phyloP scores from a whole-genome alignment of 108 stramenopile species.

The Asterionellopsis glacialis region DNA sequence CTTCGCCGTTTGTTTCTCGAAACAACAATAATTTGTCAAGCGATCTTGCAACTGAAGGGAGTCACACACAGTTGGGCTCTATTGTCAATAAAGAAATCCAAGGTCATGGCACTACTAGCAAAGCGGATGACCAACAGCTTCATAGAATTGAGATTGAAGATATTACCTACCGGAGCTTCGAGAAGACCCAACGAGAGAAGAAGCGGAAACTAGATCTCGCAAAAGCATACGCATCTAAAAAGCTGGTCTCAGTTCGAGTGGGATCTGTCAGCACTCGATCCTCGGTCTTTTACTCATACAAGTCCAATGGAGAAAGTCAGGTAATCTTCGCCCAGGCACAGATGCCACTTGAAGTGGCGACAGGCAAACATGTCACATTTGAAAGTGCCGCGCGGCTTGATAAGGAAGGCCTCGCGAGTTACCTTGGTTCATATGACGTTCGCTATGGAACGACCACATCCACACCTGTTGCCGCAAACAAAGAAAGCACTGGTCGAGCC shows the following conservation, averaged over 20 bases:
- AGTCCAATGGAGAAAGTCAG: not conserved
- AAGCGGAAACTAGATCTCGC: constrained; percentile 18
- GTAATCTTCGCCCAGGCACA: not conserved
- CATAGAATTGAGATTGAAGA: too few species aligned
- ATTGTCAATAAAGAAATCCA: too few species aligned
- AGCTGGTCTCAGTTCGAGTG: constrained; percentile 32
- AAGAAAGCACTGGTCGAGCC: constrained; percentile 7
- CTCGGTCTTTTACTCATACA: constrained; percentile 30
- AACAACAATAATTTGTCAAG: too few species aligned
- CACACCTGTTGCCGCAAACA: constrained; percentile 22
- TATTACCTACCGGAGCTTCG: too few species aligned
- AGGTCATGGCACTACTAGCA: too few species aligned
- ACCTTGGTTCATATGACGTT: constrained; percentile 62
- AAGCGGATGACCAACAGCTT: too few species aligned
- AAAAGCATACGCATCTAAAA: constrained; percentile 22
- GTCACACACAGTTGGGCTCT: too few species aligned
- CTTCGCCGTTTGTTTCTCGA: too few species aligned
- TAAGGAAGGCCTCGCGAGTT: constrained; percentile 27
- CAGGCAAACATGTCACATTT: constrained; percentile 4
- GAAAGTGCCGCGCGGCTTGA: constrained; percentile 18
- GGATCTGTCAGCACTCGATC: constrained; percentile 36
- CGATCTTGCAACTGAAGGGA: too few species aligned
- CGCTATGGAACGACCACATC: constrained; percentile 30
- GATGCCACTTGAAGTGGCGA: not conserved
- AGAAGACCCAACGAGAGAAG: not conserved